Percentiles rank a stretch among this genome's conserved stretches.
These are phyloP conservation scores for Tillandsia fasciculata DNA, from an alignment of 176 grass and related monocot genomes.

Conservation along the genomic window DNA sequence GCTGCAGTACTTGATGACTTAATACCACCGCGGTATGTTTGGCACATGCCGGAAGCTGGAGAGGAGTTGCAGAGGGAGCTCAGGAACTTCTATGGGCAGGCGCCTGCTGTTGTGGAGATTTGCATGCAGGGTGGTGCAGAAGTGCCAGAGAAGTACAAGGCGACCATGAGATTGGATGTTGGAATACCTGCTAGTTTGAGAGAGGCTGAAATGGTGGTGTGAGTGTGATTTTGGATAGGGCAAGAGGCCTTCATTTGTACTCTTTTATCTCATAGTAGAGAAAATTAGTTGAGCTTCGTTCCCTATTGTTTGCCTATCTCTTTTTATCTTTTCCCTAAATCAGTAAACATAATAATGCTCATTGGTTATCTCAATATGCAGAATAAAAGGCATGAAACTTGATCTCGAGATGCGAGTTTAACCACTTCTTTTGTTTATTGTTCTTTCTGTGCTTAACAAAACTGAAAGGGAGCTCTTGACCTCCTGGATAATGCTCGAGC, in stretches of 20 bases:
- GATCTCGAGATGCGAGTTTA: slow-evolving; percentile 87
- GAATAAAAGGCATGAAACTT: slow-evolving; percentile 91
- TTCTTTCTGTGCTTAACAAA: slow-evolving; percentile 5
- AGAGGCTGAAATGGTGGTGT: slow-evolving; percentile 94
- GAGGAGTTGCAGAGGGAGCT: slow-evolving; percentile 65
- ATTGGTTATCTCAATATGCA: slow-evolving; percentile 24
- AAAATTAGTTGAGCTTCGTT: neutral
- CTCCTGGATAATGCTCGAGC: slow-evolving; percentile 80
- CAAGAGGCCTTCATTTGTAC: too few relatives aligned
- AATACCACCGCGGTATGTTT: slow-evolving; percentile 74
- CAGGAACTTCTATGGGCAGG: slow-evolving; percentile 88
- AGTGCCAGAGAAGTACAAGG: slow-evolving; percentile 72
- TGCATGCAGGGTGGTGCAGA: slow-evolving; percentile 51
- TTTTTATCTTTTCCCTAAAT: neutral
- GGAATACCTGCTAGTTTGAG: slow-evolving; percentile 69
- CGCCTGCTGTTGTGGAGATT: slow-evolving; percentile 85
- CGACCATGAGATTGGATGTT: slow-evolving; percentile 82
- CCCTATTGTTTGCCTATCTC: slow-evolving; percentile 2
- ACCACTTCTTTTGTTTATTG: neutral
- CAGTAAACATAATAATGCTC: neutral
- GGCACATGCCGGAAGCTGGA: slow-evolving; percentile 68
- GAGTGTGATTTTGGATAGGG: neutral
- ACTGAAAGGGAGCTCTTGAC: slow-evolving; percentile 18
- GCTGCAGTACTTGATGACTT: slow-evolving; percentile 65
- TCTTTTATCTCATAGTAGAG: too few relatives aligned